phyloP scores from a whole-genome alignment of 2,329 filamentous ascomycete species.

The Cordyceps cicadae region DNA sequence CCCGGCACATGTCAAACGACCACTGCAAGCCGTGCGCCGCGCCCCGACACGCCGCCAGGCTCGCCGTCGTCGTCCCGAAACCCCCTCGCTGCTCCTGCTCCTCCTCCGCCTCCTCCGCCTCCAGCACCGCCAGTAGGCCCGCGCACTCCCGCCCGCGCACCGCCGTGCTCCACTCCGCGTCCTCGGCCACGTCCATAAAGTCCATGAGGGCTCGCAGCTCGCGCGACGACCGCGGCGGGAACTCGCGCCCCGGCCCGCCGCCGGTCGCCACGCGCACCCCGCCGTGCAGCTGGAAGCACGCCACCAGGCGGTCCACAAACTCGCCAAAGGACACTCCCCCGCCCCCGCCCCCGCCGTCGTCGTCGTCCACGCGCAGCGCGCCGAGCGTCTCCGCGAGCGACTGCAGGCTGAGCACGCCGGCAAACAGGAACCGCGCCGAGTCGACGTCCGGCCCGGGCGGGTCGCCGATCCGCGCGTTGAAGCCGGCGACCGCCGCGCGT shows the following conservation, averaged over 20 bases:
- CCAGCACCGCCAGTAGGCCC: no score
- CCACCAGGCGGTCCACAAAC: constrained; percentile 33
- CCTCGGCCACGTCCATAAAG: constrained; percentile 16
- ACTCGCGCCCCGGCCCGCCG: constrained; percentile 23
- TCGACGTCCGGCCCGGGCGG: constrained; percentile 11
- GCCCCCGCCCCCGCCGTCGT: no score
- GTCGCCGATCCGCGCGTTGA: constrained; percentile 17
- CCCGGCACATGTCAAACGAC: constrained; percentile 25
- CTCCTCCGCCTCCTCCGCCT: no score
- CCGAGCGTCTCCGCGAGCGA: constrained; percentile 10
- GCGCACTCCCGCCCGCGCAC: constrained; percentile 21
- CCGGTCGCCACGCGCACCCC: constrained; percentile 34
- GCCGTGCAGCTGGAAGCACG: constrained; percentile 34
- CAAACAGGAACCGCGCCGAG: constrained; percentile 9
- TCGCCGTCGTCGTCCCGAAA: no score
- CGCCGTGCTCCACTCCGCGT: constrained; percentile 12
- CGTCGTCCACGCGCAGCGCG: constrained; percentile 22
- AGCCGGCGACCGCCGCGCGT: constrained; percentile 23
- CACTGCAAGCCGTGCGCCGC: constrained; percentile 25
- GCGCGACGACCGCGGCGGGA: constrained; percentile 28
- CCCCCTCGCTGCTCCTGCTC: no score
- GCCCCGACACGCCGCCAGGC: constrained; percentile 22
- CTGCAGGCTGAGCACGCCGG: constrained; percentile 11
- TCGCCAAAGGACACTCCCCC: constrained; percentile 26
- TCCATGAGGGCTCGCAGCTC: constrained; percentile 22